phyloP scores from a whole-genome alignment of 805 yeast genomes.

The Schizosaccharomyces octosporus region DNA sequence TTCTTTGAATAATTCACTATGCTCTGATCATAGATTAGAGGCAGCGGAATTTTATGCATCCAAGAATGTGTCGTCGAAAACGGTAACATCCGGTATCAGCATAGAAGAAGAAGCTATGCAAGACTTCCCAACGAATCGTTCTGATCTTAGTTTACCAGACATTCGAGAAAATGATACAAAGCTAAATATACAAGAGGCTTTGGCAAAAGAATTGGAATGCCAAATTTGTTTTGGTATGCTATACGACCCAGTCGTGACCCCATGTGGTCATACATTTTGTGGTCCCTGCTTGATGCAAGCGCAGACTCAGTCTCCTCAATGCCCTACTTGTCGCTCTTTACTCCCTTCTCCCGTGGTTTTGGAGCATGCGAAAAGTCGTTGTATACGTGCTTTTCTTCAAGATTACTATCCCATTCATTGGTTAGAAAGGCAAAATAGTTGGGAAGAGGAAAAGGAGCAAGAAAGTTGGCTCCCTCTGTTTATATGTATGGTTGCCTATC shows the following conservation, averaged over 20 bases:
- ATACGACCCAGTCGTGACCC: constrained; percentile 4
- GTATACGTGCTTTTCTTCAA: not conserved
- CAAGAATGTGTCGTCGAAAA: no score
- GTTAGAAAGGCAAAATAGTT: not conserved
- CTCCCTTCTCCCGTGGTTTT: not conserved
- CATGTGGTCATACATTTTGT: constrained; percentile 7
- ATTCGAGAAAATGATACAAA: no score
- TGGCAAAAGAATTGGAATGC: constrained; percentile 2
- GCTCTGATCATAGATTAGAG: no score
- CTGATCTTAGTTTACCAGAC: no score
- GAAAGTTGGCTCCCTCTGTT: constrained; percentile 1
- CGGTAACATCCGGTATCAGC: no score
- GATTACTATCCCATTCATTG: not conserved
- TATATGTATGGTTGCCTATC: not conserved
- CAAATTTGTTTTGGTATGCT: constrained; percentile 5
- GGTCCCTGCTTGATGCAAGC: constrained; percentile 5
- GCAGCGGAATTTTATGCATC: no score
- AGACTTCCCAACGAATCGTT: no score
- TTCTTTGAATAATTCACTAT: no score
- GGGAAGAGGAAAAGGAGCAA: not conserved
- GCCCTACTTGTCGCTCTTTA: constrained; percentile 6
- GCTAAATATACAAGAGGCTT: not conserved
- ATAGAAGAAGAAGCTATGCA: no score
- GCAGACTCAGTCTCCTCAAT: not conserved
- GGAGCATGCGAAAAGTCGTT: not conserved